Base-by-base conservation (phyloP, 2,329 filamentous ascomycete genomes). In the Fusarium avenaceum region DNA sequence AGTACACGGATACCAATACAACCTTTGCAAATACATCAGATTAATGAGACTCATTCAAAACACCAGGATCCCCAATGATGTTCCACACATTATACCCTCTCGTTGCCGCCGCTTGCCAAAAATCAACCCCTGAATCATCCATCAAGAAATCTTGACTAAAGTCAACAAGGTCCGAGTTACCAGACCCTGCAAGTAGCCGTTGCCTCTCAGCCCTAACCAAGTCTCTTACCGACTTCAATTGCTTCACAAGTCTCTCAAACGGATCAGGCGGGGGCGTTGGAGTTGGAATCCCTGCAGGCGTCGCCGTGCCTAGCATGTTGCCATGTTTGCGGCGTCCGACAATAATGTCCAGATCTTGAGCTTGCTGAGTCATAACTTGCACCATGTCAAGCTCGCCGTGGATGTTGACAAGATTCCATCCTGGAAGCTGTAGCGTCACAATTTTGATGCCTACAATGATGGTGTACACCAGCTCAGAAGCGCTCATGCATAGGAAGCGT, bases 381-480 rank as follows among this genome's bases (percentile, higher is more conserved):
- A 67, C 42, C 49, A 75, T 58, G 40, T 74, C 71, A 14, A 85
- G 73, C 61, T 83, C 79, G 22, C 72, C 63, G 7, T 78, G 74
- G 22, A 81, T 78, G 2, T 74, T 69, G 3, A 69, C 69, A 5
- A 80, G 72, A 49, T 85, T 80, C 84, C 84, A 86, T 0, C 83
- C 83, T 1, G 83, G 81, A 1, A 80, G 63, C 39, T 78, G 77
- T 14, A 85, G 74, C 13, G 79, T 81, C 59, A 83, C 76, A n/a
- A 86, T 77, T 71, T 82, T 83, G 19, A 86, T 78, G 39, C 76
- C 79, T 1, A 78, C 81, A 64, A 86, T 78, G 66, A 85, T 78
- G 30, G 79, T 77, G 65, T 81, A 85, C 49, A 83, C 78, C 45
- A 83, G 79, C 70, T 86, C 84, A 22, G 82, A 84, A 10, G 81